Evolutionary conservation across 2,329 filamentous ascomycete genomes (phyloP), one percentile per base, ranked within the genome.

Genomic region (Epichloe amarillans): DNA sequence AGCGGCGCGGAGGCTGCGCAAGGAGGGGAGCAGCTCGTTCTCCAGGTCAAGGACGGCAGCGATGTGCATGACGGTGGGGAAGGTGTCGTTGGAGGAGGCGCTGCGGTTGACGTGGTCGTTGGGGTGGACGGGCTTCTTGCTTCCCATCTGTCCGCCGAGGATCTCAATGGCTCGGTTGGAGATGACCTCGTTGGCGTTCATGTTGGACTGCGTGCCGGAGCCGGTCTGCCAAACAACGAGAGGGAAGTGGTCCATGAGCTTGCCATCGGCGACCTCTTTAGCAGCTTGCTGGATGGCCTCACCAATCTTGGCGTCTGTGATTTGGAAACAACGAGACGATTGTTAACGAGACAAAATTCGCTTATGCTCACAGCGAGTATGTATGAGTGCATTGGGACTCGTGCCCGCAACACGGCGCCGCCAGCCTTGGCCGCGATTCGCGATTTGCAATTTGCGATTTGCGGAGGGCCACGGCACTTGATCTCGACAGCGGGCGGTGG

Each of bases 51-150:
- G 79, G 46, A 97, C 90, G 56, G 91, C 91, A 54, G 93, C 91
- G 66, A 98, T 96, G 77, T 97, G 93, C 93, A 98, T 98, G 67
- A 96, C 93, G 58, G 93, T 97, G 41, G 93, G 93, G 81, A 98
- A 98, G 60, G 91, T 96, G 69, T 98, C 93, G 76, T 98, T 98
- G 64, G 93, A 97, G 47, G 89, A 96, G 60, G 93, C 93, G 58
- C 87, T 94, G 82, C 95, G 95, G 81, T 98, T 98, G 71, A 98
- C 93, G 70, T 98, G 93, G 75, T 98, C 93, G 72, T 97, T 98
- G 64, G 93, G 93, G 74, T 98, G 93, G 57, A 98, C 93, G 30
- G 93, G 93, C 77, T 94, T 95, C 84, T 97, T 97, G 80, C 76
- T 84, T 61, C 93, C 93, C 87, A 89, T 95, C 58, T 78, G 79